Evolutionary conservation across 202 grass and related monocot genomes (phyloP), one percentile per base, ranked within the genome.

Genomic region (Panicum virgatum): DNA sequence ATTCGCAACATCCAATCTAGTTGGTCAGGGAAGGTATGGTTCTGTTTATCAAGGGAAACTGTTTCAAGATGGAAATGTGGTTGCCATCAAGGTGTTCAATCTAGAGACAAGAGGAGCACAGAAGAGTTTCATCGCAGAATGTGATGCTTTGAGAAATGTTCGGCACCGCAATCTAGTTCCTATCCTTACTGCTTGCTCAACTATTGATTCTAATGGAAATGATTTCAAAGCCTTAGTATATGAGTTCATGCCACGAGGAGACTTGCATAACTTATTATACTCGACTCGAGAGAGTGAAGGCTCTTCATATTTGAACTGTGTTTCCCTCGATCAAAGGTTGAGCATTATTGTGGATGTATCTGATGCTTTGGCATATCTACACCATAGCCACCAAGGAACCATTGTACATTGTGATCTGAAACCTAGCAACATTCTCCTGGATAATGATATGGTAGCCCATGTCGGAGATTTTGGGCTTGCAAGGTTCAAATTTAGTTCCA

Each of bases 211-310:
- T 2, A 23, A 3, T 2, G 56, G 83, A 4, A 34, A 62, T 72
- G 75, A 85, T 64, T 85, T 63, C 62, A 85, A 72, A 13, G 83
- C 75, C 2, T 3, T 85, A 6, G 69, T 81, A 2, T 87, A 76
- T 76, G 12, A 82, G 29, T 78, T 70, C 15, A 78, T 78, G 82
- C 3, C 53, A 69, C 40, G 0, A 40, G 73, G 82, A 0, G 82
- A 84, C 73, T 20, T 84, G 8, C 40, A 77, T 61, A 38, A 1
- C 4, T 27, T 84, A 13, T 8, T 84, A 1, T 11, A 84, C 63
- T 60, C 52, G 3, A 32, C 29, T 42, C 0, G 1, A 52, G 7
- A 11, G 1, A 1, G 5, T 12, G 74, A 15, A 0, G 22, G 13
- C 25, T 14, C 42, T 6, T 30, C 40, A 62, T 1, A 6, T 30